Evolutionary conservation across 164 flowering plant species (phyloP).

Genomic region (Magnolia kwangsiensis): DNA sequence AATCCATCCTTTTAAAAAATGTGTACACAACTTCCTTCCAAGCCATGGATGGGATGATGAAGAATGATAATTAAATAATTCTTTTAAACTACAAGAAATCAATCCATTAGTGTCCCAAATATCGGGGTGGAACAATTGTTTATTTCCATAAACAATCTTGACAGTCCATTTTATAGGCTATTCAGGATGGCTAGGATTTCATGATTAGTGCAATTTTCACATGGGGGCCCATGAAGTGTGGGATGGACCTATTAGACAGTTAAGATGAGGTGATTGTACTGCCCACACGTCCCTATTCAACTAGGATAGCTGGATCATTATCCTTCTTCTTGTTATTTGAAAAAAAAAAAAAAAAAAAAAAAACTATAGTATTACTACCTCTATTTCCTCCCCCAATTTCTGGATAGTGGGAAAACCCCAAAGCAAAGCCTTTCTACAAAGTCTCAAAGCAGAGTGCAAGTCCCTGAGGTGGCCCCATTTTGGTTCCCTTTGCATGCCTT

Average conservation of each 20-base stretch:
- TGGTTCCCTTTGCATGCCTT: conserved; percentile 73
- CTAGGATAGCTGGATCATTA: not conserved
- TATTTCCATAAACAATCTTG: not conserved
- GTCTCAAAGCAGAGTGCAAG: conserved; percentile 59
- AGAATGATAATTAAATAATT: not conserved
- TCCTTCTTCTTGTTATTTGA: not conserved
- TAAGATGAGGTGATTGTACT: too few relatives aligned
- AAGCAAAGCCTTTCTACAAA: conserved; percentile 70
- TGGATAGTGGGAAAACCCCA: conserved; percentile 38
- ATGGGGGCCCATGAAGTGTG: not conserved
- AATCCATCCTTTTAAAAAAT: not conserved
- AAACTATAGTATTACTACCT: conserved; percentile 33
- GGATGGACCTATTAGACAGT: too few relatives aligned
- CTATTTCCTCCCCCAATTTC: conserved; percentile 26
- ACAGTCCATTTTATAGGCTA: not conserved
- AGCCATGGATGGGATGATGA: not conserved
- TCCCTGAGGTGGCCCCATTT: conserved; percentile 83
- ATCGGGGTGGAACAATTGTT: not conserved
- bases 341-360: not conserved
- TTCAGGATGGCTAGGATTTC: too few relatives aligned
- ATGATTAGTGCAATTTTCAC: not conserved
- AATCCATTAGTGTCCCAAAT: not conserved
- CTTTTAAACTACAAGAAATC: not conserved
- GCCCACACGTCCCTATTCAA: not conserved
- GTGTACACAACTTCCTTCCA: too few relatives aligned